These are phyloP conservation scores for Nakaseomyces kungkrabaensis DNA, from an alignment of 1,139 yeast genomes.

Conservation along the genomic window DNA sequence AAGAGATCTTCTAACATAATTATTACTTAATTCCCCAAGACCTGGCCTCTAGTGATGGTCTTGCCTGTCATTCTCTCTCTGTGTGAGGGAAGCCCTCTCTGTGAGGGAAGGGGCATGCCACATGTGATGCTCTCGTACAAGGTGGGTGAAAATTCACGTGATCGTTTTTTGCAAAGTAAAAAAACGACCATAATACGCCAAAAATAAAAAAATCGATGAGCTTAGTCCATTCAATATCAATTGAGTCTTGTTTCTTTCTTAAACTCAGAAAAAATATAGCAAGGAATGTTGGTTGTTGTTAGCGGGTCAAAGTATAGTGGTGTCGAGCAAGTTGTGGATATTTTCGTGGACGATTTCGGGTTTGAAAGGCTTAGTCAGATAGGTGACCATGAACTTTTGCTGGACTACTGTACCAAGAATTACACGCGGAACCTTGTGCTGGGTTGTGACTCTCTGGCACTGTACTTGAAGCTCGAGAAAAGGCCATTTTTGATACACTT, in stretches of 20 bases:
- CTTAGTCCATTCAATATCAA: background rate
- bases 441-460: conserved; percentile 35
- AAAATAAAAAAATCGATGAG: background rate
- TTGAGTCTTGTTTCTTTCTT: no score
- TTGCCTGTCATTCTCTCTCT: no score
- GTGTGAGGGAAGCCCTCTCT: no score
- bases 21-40: background rate
- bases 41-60: no score
- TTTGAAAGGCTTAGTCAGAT: conserved; percentile 20
- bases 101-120: no score
- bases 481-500: conserved; percentile 83
- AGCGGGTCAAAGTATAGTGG: conserved; percentile 25
- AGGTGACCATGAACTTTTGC: conserved; percentile 36
- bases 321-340: conserved; percentile 13
- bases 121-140: background rate
- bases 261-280: no score
- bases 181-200: background rate
- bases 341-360: conserved; percentile 14
- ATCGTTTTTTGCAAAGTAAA: background rate
- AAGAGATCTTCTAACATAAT: no score
- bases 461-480: conserved; percentile 45
- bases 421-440: conserved; percentile 64
- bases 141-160: background rate
- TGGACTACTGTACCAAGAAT: conserved; percentile 55
- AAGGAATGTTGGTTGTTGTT: conserved; percentile 21